These are phyloP conservation scores for Adansonia gregorii DNA, from an alignment of 441 rosid genomes.

Conservation along the genomic window DNA sequence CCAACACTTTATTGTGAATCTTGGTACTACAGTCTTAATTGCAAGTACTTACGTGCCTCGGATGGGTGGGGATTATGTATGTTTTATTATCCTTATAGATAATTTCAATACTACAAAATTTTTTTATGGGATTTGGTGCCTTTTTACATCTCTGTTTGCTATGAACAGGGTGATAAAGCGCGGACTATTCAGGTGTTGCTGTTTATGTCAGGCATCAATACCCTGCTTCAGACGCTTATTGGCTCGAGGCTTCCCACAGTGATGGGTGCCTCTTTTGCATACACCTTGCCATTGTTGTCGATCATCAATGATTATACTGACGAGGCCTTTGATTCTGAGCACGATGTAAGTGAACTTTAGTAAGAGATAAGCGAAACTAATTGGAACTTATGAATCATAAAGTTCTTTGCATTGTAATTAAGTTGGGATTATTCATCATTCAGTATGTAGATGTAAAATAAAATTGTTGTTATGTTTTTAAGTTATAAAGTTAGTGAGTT, in stretches of 20 bases:
- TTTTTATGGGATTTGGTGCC: slow-evolving; percentile 12
- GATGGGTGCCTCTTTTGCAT: slow-evolving; percentile 88
- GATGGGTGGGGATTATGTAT: slow-evolving; percentile 88
- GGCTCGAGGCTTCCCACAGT: slow-evolving; percentile 95
- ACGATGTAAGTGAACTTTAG: slow-evolving; percentile 52
- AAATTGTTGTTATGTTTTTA: slow-evolving; percentile 1
- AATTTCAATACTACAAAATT: background rate
- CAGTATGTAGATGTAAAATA: background rate
- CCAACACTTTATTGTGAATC: slow-evolving; percentile 91
- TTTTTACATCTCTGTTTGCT: slow-evolving; percentile 18
- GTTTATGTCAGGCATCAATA: slow-evolving; percentile 86
- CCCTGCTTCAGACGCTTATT: slow-evolving; percentile 76
- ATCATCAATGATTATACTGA: slow-evolving; percentile 68
- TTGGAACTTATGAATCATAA: background rate
- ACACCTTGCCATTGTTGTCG: slow-evolving; percentile 68
- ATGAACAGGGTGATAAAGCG: slow-evolving; percentile 81
- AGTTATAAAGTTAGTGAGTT: background rate
- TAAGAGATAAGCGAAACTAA: background rate
- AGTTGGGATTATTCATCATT: slow-evolving; percentile 3
- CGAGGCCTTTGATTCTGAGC: slow-evolving; percentile 50
- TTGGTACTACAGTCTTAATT: slow-evolving; percentile 75
- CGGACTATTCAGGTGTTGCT: slow-evolving; percentile 75
- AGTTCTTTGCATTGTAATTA: background rate
- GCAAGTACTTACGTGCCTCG: slow-evolving; percentile 66
- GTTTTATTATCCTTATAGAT: slow-evolving; percentile 29